These are phyloP conservation scores for Ophiostoma ips DNA, from an alignment of 2,329 filamentous ascomycete genomes.

Conservation along the genomic window DNA sequence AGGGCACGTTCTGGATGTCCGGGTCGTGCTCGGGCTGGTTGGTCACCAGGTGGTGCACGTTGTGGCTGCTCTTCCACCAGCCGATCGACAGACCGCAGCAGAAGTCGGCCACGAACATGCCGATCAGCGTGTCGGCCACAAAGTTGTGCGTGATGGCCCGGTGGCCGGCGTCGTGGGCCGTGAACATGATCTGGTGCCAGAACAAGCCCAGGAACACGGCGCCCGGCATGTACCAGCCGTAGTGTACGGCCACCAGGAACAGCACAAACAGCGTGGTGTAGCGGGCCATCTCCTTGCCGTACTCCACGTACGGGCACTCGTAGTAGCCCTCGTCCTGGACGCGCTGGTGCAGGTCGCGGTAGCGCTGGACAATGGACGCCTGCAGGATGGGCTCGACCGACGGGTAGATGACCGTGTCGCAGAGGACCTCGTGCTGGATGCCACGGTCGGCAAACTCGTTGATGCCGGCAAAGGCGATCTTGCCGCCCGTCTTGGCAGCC, in stretches of 20 bases:
- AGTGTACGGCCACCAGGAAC: slow-evolving; percentile 32
- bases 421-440: slow-evolving; percentile 23
- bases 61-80: slow-evolving; percentile 58
- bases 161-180: slow-evolving; percentile 52
- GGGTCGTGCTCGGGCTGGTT: slow-evolving; percentile 48
- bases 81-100: slow-evolving; percentile 52
- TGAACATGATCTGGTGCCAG: slow-evolving; percentile 59
- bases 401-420: slow-evolving; percentile 30
- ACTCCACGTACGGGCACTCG: slow-evolving; percentile 42
- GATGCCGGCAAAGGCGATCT: not conserved
- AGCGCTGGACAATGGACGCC: slow-evolving; percentile 38
- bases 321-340: slow-evolving; percentile 43
- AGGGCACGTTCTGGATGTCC: slow-evolving; percentile 51
- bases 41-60: slow-evolving; percentile 53
- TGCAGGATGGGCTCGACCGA: slow-evolving; percentile 41
- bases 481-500: not conserved
- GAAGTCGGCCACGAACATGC: slow-evolving; percentile 49
- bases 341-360: slow-evolving; percentile 39
- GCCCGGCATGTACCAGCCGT: slow-evolving; percentile 42
- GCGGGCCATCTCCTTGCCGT: slow-evolving; percentile 42
- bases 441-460: slow-evolving; percentile 22
- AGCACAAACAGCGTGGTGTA: slow-evolving; percentile 35
- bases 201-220: slow-evolving; percentile 46
- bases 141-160: slow-evolving; percentile 48
- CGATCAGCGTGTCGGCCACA: slow-evolving; percentile 43